Percentiles rank a stretch among this genome's conserved stretches.
Conservation (phyloP, 176 grass and related monocot species). For the Musa troglodytarum region DNA sequence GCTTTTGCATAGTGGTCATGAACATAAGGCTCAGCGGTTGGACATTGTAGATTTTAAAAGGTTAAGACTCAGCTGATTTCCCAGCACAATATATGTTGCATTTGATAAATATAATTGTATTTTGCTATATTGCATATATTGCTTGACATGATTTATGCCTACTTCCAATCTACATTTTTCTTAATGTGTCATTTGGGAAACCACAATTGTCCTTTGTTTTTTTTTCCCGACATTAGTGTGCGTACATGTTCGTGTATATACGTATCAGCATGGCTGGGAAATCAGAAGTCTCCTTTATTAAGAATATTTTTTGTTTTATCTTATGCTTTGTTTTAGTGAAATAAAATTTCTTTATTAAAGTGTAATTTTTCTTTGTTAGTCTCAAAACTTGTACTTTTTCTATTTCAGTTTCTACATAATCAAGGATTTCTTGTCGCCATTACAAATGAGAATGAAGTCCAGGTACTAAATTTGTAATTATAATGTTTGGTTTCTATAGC, state of each 20-base stretch:
- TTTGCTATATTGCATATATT: not conserved
- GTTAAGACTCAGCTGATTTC: no score
- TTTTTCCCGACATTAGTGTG: not conserved
- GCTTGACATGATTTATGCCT: not conserved
- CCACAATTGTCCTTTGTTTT: not conserved
- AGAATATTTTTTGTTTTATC: not conserved
- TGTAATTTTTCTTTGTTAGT: not conserved
- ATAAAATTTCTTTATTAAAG: not conserved
- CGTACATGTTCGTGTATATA: not conserved
- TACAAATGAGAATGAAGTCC: constrained; percentile 88
- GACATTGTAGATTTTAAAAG: no score
- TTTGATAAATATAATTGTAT: no score
- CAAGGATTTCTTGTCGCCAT: constrained; percentile 70
- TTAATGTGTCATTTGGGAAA: not conserved
- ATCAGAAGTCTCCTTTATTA: not conserved
- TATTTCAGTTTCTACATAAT: constrained; percentile 84
- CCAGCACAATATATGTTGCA: no score
- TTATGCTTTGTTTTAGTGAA: not conserved
- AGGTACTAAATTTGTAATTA: constrained; percentile 33
- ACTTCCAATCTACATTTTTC: not conserved
- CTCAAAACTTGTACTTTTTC: not conserved
- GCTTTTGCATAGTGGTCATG: no score
- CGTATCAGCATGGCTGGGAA: not conserved
- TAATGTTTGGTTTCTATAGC: not conserved
- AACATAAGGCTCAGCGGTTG: no score